Conservation (phyloP, 768 basidiomycete genomes). For the Mycena epipterygia region DNA sequence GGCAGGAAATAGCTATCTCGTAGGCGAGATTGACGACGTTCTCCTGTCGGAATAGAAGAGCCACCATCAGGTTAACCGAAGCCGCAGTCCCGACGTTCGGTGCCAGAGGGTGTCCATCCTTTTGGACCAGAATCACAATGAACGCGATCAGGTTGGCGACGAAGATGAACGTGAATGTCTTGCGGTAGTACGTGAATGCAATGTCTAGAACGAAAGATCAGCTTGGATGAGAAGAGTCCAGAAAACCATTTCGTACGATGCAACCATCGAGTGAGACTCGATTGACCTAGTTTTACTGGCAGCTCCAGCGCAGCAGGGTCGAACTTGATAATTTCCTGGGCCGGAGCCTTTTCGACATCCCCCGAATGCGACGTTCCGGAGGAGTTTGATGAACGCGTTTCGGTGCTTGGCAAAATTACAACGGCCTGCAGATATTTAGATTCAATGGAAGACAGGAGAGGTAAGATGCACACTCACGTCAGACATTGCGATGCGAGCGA, state of each 20-base stretch:
- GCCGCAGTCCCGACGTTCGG: conserved; percentile 55
- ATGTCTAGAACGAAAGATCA: conserved; percentile 43
- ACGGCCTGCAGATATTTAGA: neutral
- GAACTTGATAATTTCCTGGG: neutral
- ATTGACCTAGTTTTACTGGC: conserved; percentile 33
- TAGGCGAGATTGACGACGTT: conserved; percentile 69
- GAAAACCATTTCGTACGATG: conserved; percentile 16
- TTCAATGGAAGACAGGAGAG: neutral
- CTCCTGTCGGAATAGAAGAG: conserved; percentile 61
- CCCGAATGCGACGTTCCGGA: conserved; percentile 4
- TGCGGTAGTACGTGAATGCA: conserved; percentile 54
- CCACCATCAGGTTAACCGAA: conserved; percentile 58
- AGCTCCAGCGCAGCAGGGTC: conserved; percentile 24
- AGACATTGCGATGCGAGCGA: too few species aligned
- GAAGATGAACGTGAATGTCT: conserved; percentile 68
- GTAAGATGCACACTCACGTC: neutral
- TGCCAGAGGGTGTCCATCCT: conserved; percentile 50
- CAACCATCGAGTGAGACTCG: conserved; percentile 34
- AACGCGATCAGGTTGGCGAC: conserved; percentile 63
- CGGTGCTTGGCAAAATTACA: neutral
- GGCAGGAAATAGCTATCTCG: conserved; percentile 57
- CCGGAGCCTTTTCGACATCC: conserved; percentile 20
- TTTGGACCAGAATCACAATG: conserved; percentile 53
- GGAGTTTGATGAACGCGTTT: neutral
- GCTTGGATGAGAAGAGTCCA: neutral